phyloP scores from a whole-genome alignment of 2,329 filamentous ascomycete species.

The Apiospora sp. region DNA sequence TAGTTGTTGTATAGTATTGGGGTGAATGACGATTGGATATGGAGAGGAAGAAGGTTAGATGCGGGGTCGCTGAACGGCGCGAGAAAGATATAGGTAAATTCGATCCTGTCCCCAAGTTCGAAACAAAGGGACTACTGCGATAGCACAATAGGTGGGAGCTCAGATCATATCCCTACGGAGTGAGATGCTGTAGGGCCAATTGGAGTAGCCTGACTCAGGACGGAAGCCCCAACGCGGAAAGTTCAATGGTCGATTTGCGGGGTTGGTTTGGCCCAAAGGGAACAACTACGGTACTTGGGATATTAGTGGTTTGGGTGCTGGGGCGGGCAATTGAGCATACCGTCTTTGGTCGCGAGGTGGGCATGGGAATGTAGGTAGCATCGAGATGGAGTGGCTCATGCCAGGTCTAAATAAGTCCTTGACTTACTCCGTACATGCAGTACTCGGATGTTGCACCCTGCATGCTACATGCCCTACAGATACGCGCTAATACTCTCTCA shows the following conservation, averaged over 20 bases:
- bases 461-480: neutral
- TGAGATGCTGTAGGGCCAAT: conserved; percentile 17
- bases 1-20: neutral
- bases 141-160: conserved; percentile 6
- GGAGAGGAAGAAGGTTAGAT: conserved; percentile 3
- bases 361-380: neutral
- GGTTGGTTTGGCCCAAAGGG: neutral
- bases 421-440: neutral
- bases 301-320: neutral
- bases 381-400: conserved; percentile 5
- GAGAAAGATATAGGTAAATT: conserved; percentile 17
- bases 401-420: conserved; percentile 5
- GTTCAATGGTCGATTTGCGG: conserved; percentile 18
- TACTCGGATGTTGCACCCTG: neutral
- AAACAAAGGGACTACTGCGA: conserved; percentile 20
- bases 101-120: conserved; percentile 13
- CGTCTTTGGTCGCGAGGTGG: neutral
- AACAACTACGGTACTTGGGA: conserved; percentile 7
- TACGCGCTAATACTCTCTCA: neutral
- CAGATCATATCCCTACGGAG: conserved; percentile 10
- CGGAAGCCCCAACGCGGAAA: conserved; percentile 18
- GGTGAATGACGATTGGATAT: conserved; percentile 18
- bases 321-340: neutral
- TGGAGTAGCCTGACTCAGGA: conserved; percentile 11
- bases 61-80: conserved; percentile 22